These are phyloP conservation scores for Pestalotiopsis sp. DNA, from an alignment of 2,329 filamentous ascomycete species.

Conservation along the genomic window DNA sequence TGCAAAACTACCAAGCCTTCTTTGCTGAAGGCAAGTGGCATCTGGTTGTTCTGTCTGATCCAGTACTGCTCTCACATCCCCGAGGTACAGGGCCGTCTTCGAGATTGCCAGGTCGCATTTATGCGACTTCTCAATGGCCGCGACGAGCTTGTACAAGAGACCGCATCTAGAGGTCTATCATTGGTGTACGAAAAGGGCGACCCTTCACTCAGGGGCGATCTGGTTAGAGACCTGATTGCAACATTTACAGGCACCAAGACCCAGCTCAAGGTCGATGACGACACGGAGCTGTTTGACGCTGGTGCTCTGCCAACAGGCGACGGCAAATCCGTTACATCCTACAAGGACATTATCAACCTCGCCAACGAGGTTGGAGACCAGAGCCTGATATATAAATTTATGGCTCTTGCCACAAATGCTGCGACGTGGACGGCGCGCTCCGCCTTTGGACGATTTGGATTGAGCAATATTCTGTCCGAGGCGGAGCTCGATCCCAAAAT, in stretches of 20 bases:
- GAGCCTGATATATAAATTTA: constrained; percentile 96
- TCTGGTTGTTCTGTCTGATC: constrained; percentile 90
- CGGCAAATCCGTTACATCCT: constrained; percentile 86
- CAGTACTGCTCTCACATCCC: constrained; percentile 83
- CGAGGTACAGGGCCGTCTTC: constrained; percentile 71
- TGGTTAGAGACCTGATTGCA: constrained; percentile 84
- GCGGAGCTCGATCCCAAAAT: constrained; percentile 88
- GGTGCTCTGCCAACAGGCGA: constrained; percentile 89
- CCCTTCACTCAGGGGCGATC: constrained; percentile 72
- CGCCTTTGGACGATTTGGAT: constrained; percentile 89
- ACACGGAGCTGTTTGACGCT: constrained; percentile 91
- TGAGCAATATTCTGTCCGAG: constrained; percentile 89
- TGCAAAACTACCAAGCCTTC: constrained; percentile 86
- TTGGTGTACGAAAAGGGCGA: constrained; percentile 94
- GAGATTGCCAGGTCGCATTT: constrained; percentile 83
- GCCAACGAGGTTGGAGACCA: constrained; percentile 97
- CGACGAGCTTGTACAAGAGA: constrained; percentile 94
- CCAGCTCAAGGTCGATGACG: constrained; percentile 79
- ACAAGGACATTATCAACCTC: constrained; percentile 94
- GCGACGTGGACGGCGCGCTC: constrained; percentile 97
- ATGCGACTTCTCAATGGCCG: constrained; percentile 83
- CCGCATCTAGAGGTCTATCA: constrained; percentile 85
- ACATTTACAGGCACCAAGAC: constrained; percentile 81
- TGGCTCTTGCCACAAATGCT: constrained; percentile 94
- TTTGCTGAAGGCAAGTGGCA: constrained; percentile 85